These are phyloP conservation scores for Oryza rufipogon DNA, from an alignment of 176 grass and related monocot species.

Conservation along the genomic window DNA sequence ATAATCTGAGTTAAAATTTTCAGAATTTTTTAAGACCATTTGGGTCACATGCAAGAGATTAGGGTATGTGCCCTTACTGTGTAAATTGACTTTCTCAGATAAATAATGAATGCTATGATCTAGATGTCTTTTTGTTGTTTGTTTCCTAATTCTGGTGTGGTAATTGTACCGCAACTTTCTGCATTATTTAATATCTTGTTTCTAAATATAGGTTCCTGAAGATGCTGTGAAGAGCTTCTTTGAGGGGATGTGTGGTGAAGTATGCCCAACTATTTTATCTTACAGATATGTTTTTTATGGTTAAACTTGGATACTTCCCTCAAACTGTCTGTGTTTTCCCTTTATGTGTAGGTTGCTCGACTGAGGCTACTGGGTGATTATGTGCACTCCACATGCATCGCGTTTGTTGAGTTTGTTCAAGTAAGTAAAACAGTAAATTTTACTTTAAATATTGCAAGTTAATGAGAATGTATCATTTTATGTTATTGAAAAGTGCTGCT, in stretches of 20 bases:
- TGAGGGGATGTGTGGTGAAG: constrained; percentile 74
- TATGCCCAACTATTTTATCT: constrained; percentile 44
- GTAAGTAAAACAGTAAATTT: constrained; percentile 52
- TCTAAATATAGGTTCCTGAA: constrained; percentile 61
- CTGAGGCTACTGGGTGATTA: constrained; percentile 91
- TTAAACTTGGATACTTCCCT: constrained; percentile 19
- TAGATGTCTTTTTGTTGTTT: background rate
- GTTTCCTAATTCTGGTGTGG: background rate
- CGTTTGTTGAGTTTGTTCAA: constrained; percentile 91
- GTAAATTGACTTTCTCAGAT: background rate
- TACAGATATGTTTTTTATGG: constrained; percentile 16
- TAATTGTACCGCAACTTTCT: constrained; percentile 8
- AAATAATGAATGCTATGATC: constrained; percentile 4
- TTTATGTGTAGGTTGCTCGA: constrained; percentile 65
- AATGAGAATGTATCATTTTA: background rate
- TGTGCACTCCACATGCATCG: constrained; percentile 84
- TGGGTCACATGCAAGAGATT: background rate
- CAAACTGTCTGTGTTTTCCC: background rate
- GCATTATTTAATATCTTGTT: constrained; percentile 12
- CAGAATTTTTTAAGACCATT: background rate
- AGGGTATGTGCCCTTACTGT: background rate
- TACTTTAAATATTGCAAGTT: constrained; percentile 20
- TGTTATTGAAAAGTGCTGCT: constrained; percentile 13
- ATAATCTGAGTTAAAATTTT: background rate
- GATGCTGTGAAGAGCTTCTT: constrained; percentile 84